Conservation (phyloP, 2,329 filamentous ascomycete genomes). For the Nigrospora oryzae region DNA sequence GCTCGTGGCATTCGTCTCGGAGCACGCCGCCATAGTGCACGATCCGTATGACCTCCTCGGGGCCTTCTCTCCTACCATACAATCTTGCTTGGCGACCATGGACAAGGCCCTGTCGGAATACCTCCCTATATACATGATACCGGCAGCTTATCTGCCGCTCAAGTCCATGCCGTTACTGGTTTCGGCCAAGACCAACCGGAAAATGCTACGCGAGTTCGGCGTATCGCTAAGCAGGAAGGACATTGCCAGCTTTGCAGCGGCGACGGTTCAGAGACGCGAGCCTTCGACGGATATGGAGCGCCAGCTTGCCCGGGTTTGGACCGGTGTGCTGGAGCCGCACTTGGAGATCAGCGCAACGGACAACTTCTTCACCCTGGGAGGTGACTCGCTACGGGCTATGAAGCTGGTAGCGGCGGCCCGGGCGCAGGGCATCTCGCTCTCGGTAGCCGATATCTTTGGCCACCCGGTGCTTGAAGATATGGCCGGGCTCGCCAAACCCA, state of each 20-base stretch:
- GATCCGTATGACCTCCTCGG: conserved; percentile 10
- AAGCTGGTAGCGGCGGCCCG: conserved; percentile 35
- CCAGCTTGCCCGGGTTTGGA: conserved; percentile 27
- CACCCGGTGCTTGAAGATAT: conserved; percentile 33
- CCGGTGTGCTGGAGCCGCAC: conserved; percentile 25
- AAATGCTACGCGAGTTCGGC: conserved; percentile 36
- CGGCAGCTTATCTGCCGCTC: conserved; percentile 36
- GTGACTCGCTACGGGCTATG: conserved; percentile 45
- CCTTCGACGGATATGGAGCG: conserved; percentile 29
- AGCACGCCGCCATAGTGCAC: not conserved
- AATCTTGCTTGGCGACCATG: conserved; percentile 17
- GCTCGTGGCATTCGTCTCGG: not conserved
- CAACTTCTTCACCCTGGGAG: conserved; percentile 21
- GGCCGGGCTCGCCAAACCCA: conserved; percentile 25
- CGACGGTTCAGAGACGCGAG: conserved; percentile 21
- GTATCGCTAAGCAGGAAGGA: conserved; percentile 30
- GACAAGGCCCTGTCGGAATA: conserved; percentile 22
- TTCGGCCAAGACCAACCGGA: conserved; percentile 41
- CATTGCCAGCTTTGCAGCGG: conserved; percentile 23
- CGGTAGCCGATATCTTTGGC: conserved; percentile 37
- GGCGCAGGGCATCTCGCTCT: conserved; percentile 27
- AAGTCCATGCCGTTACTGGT: conserved; percentile 35
- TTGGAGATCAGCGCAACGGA: conserved; percentile 18
- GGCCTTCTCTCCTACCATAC: conserved; percentile 14
- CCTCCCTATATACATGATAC: conserved; percentile 36